Base-by-base conservation (phyloP, 108 stramenopile genomes). In the Skeletonema potamos region DNA sequence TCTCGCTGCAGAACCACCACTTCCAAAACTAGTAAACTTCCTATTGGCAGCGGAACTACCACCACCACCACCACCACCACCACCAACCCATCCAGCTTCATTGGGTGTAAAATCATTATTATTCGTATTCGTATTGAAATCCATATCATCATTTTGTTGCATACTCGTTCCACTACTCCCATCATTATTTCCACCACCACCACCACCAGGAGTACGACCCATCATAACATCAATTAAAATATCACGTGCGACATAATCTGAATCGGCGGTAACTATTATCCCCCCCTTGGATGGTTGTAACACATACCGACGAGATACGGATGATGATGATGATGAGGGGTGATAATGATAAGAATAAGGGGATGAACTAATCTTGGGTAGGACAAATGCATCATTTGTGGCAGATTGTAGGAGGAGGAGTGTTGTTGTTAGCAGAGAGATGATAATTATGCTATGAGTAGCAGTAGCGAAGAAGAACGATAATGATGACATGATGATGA, bases 191-290 rank as follows among this genome's bases (percentile, higher is more conserved):
- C 65, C 46, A 18, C 15, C 29, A 20, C 24, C 36, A 9, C 51
- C 27, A 1, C 54, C 54, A 22, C 32, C 60, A 10, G 15, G 0
- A 15, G 15, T 22, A 0, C 73, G 56, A 7, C 73, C 73, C 73
- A 74, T 66, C 44, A 74, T 66, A 24, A 46, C 34, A 44, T 74
- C 73, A 24, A 65, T 41, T 6, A 74, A 27, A 4, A 64, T 43
- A 37, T 74, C 73, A 29, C 56, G 26, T 28, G 73, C 73, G 37
- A 74, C 59, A 44, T 27, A 74, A 12, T 74, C 65, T 6, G 56
- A 55, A 12, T 74, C 44, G 27, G 65, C 46, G 20, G 58, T 22
- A 1, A 66, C 73, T n/a, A 74, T 22, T 2, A 74, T 74, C 22
- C 65, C 65, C 2, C 65, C 46, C 34, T 74, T 74, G 30, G 65